phyloP scores from a whole-genome alignment of 257 asterid species.

The Asclepias syriaca region DNA sequence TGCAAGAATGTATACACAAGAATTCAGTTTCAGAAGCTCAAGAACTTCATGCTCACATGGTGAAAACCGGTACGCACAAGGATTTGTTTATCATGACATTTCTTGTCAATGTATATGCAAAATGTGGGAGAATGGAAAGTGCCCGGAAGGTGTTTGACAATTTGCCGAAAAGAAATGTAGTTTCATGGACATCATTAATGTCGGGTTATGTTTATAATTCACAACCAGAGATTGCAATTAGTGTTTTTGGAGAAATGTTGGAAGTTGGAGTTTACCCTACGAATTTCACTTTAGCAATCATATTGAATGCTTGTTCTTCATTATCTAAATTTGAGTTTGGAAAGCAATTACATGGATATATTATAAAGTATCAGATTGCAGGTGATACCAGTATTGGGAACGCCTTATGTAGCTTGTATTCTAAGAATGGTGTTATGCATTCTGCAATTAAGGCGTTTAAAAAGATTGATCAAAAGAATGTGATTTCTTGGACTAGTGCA shows the following conservation, averaged over 20 bases:
- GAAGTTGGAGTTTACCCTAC: constrained; percentile 62
- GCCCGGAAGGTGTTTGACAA: constrained; percentile 65
- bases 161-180: constrained; percentile 61
- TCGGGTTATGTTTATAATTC: constrained; percentile 57
- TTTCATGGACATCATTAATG: constrained; percentile 86
- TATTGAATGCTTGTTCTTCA: constrained; percentile 63
- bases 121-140: constrained; percentile 51
- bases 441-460: constrained; percentile 55
- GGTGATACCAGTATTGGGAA: constrained; percentile 63
- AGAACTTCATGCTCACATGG: constrained; percentile 57
- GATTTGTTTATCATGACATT: constrained; percentile 69
- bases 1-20: constrained; percentile 59
- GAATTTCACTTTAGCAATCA: constrained; percentile 56
- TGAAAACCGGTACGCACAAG: constrained; percentile 52
- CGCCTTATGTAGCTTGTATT: constrained; percentile 73
- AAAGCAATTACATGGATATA: constrained; percentile 75
- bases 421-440: constrained; percentile 48
- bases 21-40: constrained; percentile 42
- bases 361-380: constrained; percentile 49
- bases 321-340: constrained; percentile 49
- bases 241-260: constrained; percentile 65
- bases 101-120: constrained; percentile 68
- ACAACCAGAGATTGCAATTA: constrained; percentile 50
- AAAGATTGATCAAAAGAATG: constrained; percentile 59
- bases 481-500: constrained; percentile 80